phyloP scores from a whole-genome alignment of 441 rosid species.

The Euphorbia schlechtendalii region DNA sequence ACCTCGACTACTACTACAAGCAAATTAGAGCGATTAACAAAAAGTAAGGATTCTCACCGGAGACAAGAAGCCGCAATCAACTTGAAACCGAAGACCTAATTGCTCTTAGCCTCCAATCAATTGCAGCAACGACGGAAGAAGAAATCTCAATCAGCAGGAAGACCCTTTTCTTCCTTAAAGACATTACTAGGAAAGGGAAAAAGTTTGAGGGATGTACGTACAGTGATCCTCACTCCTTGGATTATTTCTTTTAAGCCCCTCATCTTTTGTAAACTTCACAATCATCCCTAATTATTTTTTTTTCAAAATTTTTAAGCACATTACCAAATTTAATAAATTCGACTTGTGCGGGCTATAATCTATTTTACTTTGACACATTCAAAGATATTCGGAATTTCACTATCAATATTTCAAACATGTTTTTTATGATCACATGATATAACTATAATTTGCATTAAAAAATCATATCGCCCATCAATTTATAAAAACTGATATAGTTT shows the following conservation, averaged over 20 bases:
- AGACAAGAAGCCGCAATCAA: neutral
- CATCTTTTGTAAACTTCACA: no score
- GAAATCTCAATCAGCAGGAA: neutral
- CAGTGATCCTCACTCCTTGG: neutral
- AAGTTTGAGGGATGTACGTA: neutral
- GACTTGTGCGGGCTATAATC: no score
- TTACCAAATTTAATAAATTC: no score
- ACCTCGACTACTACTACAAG: neutral
- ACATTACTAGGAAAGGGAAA: neutral
- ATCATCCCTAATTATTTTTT: no score
- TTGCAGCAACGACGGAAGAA: neutral
- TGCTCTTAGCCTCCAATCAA: neutral
- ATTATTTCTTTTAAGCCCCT: neutral
- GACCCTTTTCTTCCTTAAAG: neutral
- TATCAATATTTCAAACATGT: no score
- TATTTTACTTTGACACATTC: no score
- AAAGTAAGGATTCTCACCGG: neutral
- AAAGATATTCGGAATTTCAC: no score
- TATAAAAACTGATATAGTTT: no score
- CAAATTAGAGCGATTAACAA: neutral
- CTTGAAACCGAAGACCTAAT: neutral
- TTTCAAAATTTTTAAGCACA: no score
- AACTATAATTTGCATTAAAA: no score
- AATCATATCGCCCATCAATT: no score
- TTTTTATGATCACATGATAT: no score